Evolutionary conservation across 169 alveolate genomes (phyloP).

Genomic region (Plasmodium falciparum): DNA sequence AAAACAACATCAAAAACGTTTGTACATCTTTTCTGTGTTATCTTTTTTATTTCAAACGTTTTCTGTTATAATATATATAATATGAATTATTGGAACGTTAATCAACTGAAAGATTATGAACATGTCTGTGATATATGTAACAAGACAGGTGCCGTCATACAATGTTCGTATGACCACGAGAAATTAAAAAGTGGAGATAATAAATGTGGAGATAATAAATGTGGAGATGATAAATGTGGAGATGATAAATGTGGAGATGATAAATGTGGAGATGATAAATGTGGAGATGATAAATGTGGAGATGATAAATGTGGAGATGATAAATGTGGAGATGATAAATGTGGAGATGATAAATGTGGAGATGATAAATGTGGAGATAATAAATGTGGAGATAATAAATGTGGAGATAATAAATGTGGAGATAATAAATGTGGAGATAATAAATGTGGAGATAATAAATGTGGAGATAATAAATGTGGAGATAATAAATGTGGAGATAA

Average conservation of each 20-base stretch:
- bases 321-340: no score
- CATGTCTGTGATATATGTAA: constrained; percentile 36
- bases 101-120: constrained; percentile 23
- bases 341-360: not conserved
- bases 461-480: no score
- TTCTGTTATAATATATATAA: constrained; percentile 63
- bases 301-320: no score
- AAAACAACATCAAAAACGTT: constrained; percentile 47
- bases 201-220: no score
- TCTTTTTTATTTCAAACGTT: constrained; percentile 53
- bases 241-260: not conserved
- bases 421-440: no score
- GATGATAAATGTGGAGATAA: not conserved
- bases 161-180: constrained; percentile 12
- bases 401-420: no score
- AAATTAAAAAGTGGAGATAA: not conserved
- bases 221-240: no score
- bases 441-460: no score
- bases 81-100: constrained; percentile 40
- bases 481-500: not conserved
- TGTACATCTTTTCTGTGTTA: constrained; percentile 63
- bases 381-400: no score
- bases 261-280: not conserved
- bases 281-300: no score
- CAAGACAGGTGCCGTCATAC: constrained; percentile 45